Percentiles rank a stretch among this genome's conserved stretches.
Conservation (phyloP, 768 basidiomycete species). For the Myochromella boudieri region DNA sequence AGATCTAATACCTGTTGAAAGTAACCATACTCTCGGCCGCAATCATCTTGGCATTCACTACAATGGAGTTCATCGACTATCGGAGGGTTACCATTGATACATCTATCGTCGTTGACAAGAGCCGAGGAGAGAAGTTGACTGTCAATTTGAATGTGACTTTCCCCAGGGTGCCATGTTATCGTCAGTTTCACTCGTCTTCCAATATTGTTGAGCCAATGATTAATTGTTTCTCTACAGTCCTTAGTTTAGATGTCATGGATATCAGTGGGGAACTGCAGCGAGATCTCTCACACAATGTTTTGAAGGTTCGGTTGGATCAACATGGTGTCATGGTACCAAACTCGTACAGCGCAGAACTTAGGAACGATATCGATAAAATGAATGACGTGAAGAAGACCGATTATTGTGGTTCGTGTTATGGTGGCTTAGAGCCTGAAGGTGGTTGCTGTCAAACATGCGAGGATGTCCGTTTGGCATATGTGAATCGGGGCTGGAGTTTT, state of each 20-base stretch:
- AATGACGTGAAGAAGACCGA: slow-evolving; percentile 55
- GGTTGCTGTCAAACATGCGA: slow-evolving; percentile 98
- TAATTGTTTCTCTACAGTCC: slow-evolving; percentile 51
- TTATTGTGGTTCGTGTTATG: slow-evolving; percentile 97
- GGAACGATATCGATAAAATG: slow-evolving; percentile 86
- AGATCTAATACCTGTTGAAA: slow-evolving; percentile 29
- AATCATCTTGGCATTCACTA: slow-evolving; percentile 88
- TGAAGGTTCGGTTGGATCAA: slow-evolving; percentile 75
- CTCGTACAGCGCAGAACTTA: slow-evolving; percentile 59
- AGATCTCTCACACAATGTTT: slow-evolving; percentile 85
- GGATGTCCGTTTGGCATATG: slow-evolving; percentile 87
- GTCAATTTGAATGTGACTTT: slow-evolving; percentile 93
- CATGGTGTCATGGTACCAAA: slow-evolving; percentile 59
- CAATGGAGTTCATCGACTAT: slow-evolving; percentile 96
- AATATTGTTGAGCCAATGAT: neutral
- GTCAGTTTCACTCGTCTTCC: slow-evolving; percentile 49
- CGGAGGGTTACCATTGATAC: slow-evolving; percentile 84
- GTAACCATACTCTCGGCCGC: slow-evolving; percentile 91
- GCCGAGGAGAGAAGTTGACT: slow-evolving; percentile 90
- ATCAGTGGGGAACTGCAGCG: slow-evolving; percentile 95
- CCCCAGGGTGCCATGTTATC: slow-evolving; percentile 95
- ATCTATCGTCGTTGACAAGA: slow-evolving; percentile 91
- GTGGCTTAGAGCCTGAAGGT: slow-evolving; percentile 68
- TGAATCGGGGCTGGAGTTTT: slow-evolving; percentile 95
- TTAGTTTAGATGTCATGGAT: slow-evolving; percentile 97